Evolutionary conservation across 1,284 basidiomycete species (phyloP), one percentile per base, ranked within the genome.

Genomic region (Mycocalia duriaeana): DNA sequence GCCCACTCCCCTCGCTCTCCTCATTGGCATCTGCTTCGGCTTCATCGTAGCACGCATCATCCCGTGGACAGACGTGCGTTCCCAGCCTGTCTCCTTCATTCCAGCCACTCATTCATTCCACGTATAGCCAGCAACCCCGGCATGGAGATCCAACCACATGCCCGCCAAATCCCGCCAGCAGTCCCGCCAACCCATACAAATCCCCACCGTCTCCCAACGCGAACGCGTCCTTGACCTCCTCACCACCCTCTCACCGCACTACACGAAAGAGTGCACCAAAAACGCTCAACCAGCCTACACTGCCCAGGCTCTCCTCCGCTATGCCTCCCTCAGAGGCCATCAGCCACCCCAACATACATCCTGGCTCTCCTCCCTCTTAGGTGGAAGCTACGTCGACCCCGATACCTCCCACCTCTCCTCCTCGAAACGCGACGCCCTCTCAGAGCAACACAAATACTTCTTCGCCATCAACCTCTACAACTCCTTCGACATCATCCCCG

Each of bases 401-500:
- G 75, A 77, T 46, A 64, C 31, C 7, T 64, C 45, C 64, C 66
- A 41, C 58, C 63, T 28, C 61, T 62, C 42, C 56, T 63, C 39
- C 65, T 64, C 50, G 58, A 69, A 19, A 66, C 69, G 26, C 68
- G 72, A 31, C 48, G 57, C 70, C 23, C 68, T 75, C 16, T 75
- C 76, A 57, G 77, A 84, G 52, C n/a, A n/a, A n/a, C 94, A 97
- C 80, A 96, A 96, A 65, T 97, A 96, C 69, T 97, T 92, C 69
- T 95, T 97, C 68, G 94, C 92, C 46, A 96, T 97, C 78, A 97
- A 97, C 70, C 74, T 96, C 55, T 94, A 94, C 76, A 94, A 94
- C 73, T 94, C 91, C n/a, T 97, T 97, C 77, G 92, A 95, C 71
- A 72, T 97, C 63, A 94, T 97, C 53, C 94, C 94, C 9, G 94